Evolutionary conservation across 805 yeast species (phyloP).

Genomic region (Wickerhamiella azymoides): DNA sequence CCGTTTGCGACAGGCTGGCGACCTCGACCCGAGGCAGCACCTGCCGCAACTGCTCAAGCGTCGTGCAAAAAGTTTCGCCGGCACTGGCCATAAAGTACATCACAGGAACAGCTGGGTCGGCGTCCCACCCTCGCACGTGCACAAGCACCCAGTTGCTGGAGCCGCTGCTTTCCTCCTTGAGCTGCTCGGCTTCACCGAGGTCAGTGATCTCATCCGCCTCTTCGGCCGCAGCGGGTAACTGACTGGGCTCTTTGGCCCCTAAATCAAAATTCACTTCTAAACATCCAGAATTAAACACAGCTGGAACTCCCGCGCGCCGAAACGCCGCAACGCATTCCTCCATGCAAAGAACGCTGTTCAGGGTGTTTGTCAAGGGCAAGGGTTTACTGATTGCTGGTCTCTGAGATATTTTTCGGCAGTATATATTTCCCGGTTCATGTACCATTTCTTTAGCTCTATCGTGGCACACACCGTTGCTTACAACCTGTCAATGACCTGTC

Average conservation of each 20-base stretch:
- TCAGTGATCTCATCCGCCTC: no score
- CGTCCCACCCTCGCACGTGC: conserved; percentile 20
- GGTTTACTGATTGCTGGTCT: not conserved
- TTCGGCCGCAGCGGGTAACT: no score
- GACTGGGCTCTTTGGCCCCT: no score
- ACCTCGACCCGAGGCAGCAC: not conserved
- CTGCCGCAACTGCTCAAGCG: conserved; percentile 9
- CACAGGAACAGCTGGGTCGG: conserved; percentile 22
- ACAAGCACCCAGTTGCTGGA: not conserved
- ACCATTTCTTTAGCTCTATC: not conserved
- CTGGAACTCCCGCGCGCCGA: not conserved
- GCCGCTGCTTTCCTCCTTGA: no score
- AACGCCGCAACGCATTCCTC: not conserved
- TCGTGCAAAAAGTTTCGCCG: conserved; percentile 10
- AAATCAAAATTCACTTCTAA: not conserved
- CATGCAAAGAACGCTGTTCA: not conserved
- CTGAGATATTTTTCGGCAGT: no score
- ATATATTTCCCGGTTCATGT: not conserved
- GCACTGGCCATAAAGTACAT: conserved; percentile 17
- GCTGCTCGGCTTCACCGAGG: no score
- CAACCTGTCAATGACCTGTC: not conserved
- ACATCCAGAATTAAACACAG: not conserved
- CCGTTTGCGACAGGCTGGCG: conserved; percentile 12
- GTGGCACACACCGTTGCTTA: not conserved
- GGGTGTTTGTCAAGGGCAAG: not conserved